These are phyloP conservation scores for Dictyostelium purpureum DNA, from an alignment of 78 protist genomes.

Conservation along the genomic window DNA sequence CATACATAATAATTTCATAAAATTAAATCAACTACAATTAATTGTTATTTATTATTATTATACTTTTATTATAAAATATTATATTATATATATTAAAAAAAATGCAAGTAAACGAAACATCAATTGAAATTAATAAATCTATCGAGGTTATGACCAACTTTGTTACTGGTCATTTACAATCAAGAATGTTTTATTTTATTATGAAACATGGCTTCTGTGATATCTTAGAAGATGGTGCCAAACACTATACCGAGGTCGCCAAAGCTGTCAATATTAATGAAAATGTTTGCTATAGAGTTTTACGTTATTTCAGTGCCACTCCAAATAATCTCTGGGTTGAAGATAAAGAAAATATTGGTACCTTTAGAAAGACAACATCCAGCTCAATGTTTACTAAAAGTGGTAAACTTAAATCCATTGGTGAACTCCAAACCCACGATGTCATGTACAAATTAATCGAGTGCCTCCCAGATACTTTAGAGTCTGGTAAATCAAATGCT, in stretches of 20 bases:
- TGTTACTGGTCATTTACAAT: background rate
- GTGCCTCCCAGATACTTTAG: background rate
- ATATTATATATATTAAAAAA: too few species aligned
- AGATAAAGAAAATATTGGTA: background rate
- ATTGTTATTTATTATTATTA: too few species aligned
- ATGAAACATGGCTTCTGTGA: background rate
- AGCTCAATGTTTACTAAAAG: background rate
- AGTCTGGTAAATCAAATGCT: background rate
- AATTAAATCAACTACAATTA: too few species aligned
- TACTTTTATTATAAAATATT: too few species aligned
- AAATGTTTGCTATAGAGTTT: background rate
- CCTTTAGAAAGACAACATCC: background rate
- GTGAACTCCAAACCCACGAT: too few species aligned
- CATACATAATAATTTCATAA: background rate
- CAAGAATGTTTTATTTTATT: background rate
- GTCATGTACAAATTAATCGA: background rate
- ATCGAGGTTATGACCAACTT: background rate
- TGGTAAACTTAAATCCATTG: background rate
- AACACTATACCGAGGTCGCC: background rate
- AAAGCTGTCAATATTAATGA: background rate
- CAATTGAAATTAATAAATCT: too few species aligned
- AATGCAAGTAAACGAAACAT: too few species aligned
- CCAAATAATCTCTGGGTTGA: background rate
- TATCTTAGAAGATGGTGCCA: conserved; percentile 13
- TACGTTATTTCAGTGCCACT: background rate